A percentile compares a stretch with the other conserved stretches of the same genome.
Evolutionary conservation across 129 eudicot genomes (phyloP).

Genomic region (Centella asiatica): DNA sequence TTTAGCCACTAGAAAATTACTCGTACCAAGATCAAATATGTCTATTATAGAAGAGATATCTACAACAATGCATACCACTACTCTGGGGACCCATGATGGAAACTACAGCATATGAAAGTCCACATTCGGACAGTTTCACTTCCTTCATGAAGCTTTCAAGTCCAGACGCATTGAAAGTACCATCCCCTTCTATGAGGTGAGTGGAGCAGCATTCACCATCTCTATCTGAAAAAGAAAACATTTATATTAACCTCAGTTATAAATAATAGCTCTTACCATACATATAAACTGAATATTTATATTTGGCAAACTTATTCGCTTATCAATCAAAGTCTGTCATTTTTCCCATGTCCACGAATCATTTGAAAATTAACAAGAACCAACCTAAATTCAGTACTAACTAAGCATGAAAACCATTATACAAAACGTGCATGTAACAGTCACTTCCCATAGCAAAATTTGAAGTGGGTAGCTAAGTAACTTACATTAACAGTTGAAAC

Average conservation of each 20-base stretch:
- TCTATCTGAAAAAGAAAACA: conserved; percentile 30
- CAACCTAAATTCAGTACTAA: no score
- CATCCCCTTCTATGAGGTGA: conserved; percentile 97
- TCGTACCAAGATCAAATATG: background rate
- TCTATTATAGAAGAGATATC: background rate
- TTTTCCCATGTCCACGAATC: no score
- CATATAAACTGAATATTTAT: background rate
- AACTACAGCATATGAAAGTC: conserved; percentile 97
- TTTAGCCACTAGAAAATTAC: background rate
- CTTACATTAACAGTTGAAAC: no score
- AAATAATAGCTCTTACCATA: background rate
- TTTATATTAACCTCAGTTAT: conserved; percentile 5
- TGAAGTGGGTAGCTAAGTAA: no score
- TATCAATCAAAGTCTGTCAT: no score
- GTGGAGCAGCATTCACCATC: conserved; percentile 67
- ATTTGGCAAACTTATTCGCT: background rate
- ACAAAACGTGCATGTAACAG: no score
- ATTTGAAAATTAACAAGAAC: no score
- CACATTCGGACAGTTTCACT: conserved; percentile 82
- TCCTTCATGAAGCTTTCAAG: conserved; percentile 77
- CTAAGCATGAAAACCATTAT: background rate
- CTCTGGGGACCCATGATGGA: conserved; percentile 99
- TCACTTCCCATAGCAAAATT: no score
- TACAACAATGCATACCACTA: conserved; percentile 53
- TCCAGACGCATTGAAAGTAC: conserved; percentile 70